A percentile compares a stretch with the other conserved stretches of the same genome.
These are phyloP conservation scores for Solanum corneliomulleri DNA, from an alignment of 257 asterid genomes.

Conservation along the genomic window DNA sequence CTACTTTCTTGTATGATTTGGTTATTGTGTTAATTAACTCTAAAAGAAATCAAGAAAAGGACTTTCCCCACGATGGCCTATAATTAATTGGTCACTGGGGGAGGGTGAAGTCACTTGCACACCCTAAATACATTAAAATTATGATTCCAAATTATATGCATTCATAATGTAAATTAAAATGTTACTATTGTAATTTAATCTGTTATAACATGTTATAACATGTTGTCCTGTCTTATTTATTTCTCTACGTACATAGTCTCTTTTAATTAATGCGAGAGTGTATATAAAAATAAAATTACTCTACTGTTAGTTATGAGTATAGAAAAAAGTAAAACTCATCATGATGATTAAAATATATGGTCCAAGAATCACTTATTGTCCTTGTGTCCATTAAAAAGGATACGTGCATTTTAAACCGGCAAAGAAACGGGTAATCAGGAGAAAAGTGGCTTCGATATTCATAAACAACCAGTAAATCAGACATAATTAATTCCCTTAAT, in stretches of 20 bases:
- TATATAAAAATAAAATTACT: too few relatives aligned
- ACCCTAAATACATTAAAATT: neutral
- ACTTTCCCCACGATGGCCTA: neutral
- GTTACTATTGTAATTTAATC: neutral
- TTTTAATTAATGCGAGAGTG: neutral
- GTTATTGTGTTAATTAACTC: neutral
- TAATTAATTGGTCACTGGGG: neutral
- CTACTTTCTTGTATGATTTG: neutral
- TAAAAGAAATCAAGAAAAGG: neutral
- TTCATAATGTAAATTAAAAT: neutral
- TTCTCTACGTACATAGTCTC: neutral
- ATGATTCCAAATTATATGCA: neutral
- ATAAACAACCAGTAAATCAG: conserved; percentile 13
- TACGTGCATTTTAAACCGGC: conserved; percentile 12
- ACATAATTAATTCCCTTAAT: neutral
- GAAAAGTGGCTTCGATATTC: conserved; percentile 22
- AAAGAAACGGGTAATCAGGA: conserved; percentile 25
- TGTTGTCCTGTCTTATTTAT: neutral
- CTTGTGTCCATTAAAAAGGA: neutral
- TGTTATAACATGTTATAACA: neutral
- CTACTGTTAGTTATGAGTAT: neutral
- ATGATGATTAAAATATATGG: neutral
- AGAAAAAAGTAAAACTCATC: neutral
- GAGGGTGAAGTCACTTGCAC: neutral
- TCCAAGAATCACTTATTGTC: neutral